Evolutionary conservation across 805 yeast species (phyloP).

Genomic region (Kodamaea hsintzibuensis): DNA sequence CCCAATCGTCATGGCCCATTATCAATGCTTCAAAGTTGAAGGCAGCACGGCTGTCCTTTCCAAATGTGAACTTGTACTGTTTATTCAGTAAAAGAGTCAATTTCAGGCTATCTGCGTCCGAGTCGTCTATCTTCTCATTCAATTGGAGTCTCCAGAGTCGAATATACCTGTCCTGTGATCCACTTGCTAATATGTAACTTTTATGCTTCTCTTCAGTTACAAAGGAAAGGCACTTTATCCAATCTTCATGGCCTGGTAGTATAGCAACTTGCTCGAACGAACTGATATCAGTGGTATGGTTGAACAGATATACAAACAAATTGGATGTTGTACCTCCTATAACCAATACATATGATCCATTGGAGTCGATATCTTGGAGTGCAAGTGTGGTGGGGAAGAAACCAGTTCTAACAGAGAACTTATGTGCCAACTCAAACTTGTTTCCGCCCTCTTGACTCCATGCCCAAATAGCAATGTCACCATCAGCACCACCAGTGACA

Average conservation of each 20-base stretch:
- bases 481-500: constrained; percentile 66
- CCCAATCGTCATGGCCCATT: constrained; percentile 99
- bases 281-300: neutral
- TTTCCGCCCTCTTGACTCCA: constrained; percentile 23
- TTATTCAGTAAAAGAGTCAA: constrained; percentile 66
- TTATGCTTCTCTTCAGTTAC: constrained; percentile 47
- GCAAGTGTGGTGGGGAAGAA: constrained; percentile 48
- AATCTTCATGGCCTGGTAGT: constrained; percentile 91
- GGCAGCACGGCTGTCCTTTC: constrained; percentile 42
- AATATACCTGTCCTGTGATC: constrained; percentile 90
- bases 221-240: constrained; percentile 80
- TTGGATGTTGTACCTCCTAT: constrained; percentile 69
- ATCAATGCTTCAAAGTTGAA: constrained; percentile 87
- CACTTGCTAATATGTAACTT: constrained; percentile 75
- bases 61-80: constrained; percentile 58
- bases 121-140: constrained; percentile 49
- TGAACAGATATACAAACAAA: constrained; percentile 56
- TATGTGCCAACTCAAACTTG: constrained; percentile 20
- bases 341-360: constrained; percentile 49
- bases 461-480: constrained; percentile 55
- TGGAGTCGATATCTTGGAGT: constrained; percentile 29
- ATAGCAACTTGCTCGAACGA: constrained; percentile 46
- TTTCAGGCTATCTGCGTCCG: constrained; percentile 54
- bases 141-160: constrained; percentile 79
- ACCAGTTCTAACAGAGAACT: constrained; percentile 42